Percentiles rank a stretch among this genome's conserved stretches.
Evolutionary conservation across 768 basidiomycete species (phyloP).

Genomic region (Pleurotus tuoliensis): DNA sequence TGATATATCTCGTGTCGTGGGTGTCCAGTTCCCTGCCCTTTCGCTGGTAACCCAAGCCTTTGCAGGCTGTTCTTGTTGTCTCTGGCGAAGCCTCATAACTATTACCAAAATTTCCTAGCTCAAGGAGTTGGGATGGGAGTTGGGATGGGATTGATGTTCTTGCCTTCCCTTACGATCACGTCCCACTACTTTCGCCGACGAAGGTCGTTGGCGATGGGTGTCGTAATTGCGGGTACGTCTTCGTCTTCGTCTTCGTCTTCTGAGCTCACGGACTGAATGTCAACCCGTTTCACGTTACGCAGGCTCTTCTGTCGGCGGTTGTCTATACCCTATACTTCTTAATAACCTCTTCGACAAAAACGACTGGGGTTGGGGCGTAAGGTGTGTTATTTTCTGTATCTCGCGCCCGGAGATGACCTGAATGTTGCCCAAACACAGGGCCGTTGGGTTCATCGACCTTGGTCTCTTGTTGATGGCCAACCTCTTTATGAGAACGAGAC

Average conservation of each 20-base stretch:
- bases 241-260: neutral
- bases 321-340: constrained; percentile 49
- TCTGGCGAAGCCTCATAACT: constrained; percentile 40
- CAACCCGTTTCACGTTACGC: neutral
- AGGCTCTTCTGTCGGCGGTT: constrained; percentile 47
- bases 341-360: constrained; percentile 38
- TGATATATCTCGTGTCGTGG: constrained; percentile 41
- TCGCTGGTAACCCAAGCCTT: neutral
- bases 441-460: constrained; percentile 42
- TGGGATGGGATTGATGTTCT: constrained; percentile 51
- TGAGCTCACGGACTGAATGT: neutral
- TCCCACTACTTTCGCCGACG: constrained; percentile 49
- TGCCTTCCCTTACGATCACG: constrained; percentile 48
- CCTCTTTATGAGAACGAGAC: constrained; percentile 37
- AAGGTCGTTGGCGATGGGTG: constrained; percentile 51
- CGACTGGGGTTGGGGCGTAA: constrained; percentile 41
- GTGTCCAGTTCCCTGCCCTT: constrained; percentile 10
- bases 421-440: constrained; percentile 21
- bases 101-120: constrained; percentile 49
- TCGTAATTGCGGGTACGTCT: constrained; percentile 43
- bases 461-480: constrained; percentile 41
- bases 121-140: constrained; percentile 57
- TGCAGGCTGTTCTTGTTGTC: constrained; percentile 48
- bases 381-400: constrained; percentile 27
- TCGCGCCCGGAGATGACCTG: constrained; percentile 18